A percentile compares a stretch with the other conserved stretches of the same genome.
These are phyloP conservation scores for Narthecium ossifragum DNA, from an alignment of 106 monocot genomes.

Conservation along the genomic window DNA sequence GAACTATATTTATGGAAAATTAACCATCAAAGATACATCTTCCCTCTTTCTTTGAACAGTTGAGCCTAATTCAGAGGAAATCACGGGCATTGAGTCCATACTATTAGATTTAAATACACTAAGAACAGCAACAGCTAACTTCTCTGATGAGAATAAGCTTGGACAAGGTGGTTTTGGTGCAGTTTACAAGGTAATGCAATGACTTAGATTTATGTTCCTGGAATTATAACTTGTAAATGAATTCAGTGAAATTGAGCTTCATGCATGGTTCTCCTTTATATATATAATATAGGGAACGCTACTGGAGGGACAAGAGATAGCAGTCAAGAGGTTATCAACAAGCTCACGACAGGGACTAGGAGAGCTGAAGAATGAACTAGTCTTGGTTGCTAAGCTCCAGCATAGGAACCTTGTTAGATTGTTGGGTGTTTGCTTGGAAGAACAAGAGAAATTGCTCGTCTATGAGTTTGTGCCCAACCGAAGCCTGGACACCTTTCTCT, in stretches of 20 bases:
- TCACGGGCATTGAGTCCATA: not conserved
- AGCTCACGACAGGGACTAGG: constrained; percentile 2
- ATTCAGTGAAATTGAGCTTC: no score
- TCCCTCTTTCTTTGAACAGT: not conserved
- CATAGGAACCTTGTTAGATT: constrained; percentile 20
- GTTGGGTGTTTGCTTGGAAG: constrained; percentile 13
- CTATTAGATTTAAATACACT: not conserved
- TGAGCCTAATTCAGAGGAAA: not conserved
- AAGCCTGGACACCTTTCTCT: constrained; percentile 12
- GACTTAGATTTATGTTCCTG: not conserved
- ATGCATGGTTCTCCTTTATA: not conserved
- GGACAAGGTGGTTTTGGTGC: not conserved
- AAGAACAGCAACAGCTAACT: not conserved
- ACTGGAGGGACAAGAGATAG: constrained; percentile 11
- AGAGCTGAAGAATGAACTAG: constrained; percentile 16
- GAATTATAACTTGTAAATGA: no score
- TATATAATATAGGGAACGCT: constrained; percentile 7
- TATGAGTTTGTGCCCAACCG: constrained; percentile 18
- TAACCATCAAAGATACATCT: no score
- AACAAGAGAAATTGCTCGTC: constrained; percentile 16
- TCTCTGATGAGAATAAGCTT: not conserved
- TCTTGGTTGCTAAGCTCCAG: constrained; percentile 16
- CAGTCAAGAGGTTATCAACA: constrained; percentile 14
- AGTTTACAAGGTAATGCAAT: not conserved
- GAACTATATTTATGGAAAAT: no score